phyloP scores from a whole-genome alignment of 768 basidiomycete genomes.

The Kwoniella sp. region DNA sequence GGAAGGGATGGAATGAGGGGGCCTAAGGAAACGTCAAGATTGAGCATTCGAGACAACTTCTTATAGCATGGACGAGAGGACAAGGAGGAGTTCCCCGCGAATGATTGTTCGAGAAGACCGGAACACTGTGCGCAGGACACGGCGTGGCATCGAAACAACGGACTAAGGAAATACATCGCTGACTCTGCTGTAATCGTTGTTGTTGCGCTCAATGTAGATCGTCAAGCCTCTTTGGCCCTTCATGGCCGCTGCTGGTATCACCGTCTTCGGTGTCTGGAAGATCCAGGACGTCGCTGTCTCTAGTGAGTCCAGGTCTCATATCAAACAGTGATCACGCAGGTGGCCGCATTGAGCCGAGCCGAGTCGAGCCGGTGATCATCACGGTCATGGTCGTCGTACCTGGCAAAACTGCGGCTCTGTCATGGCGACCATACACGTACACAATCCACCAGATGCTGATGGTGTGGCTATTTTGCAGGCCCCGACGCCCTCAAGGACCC shows the following conservation, averaged over 20 bases:
- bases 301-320: conserved; percentile 33
- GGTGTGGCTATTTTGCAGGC: conserved; percentile 19
- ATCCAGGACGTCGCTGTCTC: conserved; percentile 46
- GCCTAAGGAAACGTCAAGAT: too few relatives aligned
- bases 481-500: conserved; percentile 49
- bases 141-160: not conserved
- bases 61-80: too few relatives aligned
- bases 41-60: too few relatives aligned
- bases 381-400: not conserved
- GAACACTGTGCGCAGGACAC: not conserved
- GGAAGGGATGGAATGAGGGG: too few relatives aligned
- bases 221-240: conserved; percentile 54
- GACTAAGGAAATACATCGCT: not conserved
- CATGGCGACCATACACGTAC: too few relatives aligned
- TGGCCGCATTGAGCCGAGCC: too few relatives aligned
- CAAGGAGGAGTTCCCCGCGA: too few relatives aligned
- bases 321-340: too few relatives aligned
- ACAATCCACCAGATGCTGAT: conserved; percentile 23
- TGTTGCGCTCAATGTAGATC: conserved; percentile 36
- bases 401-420: too few relatives aligned
- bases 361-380: too few relatives aligned
- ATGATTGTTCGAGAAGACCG: not conserved
- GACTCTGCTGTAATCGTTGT: not conserved
- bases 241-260: conserved; percentile 45
- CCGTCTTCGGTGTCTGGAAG: conserved; percentile 47